Evolutionary conservation across 1,284 basidiomycete genomes (phyloP).

Genomic region (Leucoagaricus sp.): DNA sequence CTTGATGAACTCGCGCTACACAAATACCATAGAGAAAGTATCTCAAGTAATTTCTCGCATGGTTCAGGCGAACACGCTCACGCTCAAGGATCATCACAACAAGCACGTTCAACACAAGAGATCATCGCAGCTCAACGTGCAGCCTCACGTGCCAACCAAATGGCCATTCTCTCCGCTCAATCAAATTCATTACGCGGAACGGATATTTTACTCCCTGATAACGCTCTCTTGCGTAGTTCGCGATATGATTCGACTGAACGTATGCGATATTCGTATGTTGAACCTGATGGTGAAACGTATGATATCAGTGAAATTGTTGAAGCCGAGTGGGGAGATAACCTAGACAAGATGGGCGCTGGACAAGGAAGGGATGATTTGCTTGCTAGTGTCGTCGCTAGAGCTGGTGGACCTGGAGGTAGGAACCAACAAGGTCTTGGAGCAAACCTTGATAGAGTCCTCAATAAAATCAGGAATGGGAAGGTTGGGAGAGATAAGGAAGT

Average conservation of each 20-base stretch:
- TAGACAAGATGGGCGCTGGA: slow-evolving; percentile 25
- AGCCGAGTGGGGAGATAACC: slow-evolving; percentile 76
- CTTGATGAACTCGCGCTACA: slow-evolving; percentile 77
- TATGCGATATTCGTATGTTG: slow-evolving; percentile 91
- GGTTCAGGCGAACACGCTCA: slow-evolving; percentile 1
- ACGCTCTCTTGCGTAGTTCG: slow-evolving; percentile 83
- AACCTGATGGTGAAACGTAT: slow-evolving; percentile 81
- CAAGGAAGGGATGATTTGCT: slow-evolving; percentile 53
- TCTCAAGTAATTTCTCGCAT: slow-evolving; percentile 12
- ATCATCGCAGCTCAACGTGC: slow-evolving; percentile 93
- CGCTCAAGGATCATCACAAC: slow-evolving; percentile 33
- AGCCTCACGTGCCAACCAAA: slow-evolving; percentile 81
- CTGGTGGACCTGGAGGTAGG: slow-evolving; percentile 26
- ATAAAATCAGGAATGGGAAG: slow-evolving; percentile 64
- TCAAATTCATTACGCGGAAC: slow-evolving; percentile 84
- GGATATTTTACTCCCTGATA: slow-evolving; percentile 83
- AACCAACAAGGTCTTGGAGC: slow-evolving; percentile 55
- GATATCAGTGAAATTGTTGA: slow-evolving; percentile 94
- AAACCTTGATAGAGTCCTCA: slow-evolving; percentile 78
- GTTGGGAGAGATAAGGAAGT: slow-evolving; percentile 21
- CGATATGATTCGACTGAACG: slow-evolving; percentile 52
- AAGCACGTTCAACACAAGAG: slow-evolving; percentile 73
- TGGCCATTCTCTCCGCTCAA: slow-evolving; percentile 83
- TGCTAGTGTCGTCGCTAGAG: slow-evolving; percentile 58
- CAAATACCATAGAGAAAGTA: slow-evolving; percentile 61